Percentiles rank a stretch among this genome's conserved stretches.
Conservation (phyloP, 495 filamentous ascomycete genomes). For the Hypoxylon crocopeplum region DNA sequence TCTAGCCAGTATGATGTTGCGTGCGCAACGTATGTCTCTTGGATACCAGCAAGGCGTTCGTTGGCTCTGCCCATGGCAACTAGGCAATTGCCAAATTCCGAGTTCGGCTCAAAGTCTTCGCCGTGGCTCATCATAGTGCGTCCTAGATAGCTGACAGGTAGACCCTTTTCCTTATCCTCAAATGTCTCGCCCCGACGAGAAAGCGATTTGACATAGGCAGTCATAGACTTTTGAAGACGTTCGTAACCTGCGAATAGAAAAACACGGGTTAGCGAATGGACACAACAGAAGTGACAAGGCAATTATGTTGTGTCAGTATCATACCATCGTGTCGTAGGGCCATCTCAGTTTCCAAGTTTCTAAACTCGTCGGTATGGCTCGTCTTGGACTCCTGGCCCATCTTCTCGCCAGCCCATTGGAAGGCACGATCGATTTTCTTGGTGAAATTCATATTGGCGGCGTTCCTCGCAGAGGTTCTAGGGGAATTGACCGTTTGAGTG, state of each 20-base stretch:
- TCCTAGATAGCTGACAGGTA: constrained; percentile 83
- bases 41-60: constrained; percentile 84
- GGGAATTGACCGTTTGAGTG: constrained; percentile 3
- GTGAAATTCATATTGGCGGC: constrained; percentile 79
- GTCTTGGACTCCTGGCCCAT: constrained; percentile 96
- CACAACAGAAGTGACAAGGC: background rate
- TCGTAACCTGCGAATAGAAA: constrained; percentile 61
- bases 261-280: constrained; percentile 1
- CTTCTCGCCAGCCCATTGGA: constrained; percentile 98
- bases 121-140: constrained; percentile 89
- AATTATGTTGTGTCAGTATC: no score
- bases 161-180: constrained; percentile 79
- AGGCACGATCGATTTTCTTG: constrained; percentile 94
- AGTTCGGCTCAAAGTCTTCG: constrained; percentile 91
- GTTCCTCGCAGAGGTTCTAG: constrained; percentile 3
- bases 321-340: constrained; percentile 86
- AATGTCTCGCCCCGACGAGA: constrained; percentile 85
- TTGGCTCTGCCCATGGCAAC: constrained; percentile 82
- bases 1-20: constrained; percentile 92
- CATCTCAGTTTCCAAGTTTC: constrained; percentile 92
- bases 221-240: constrained; percentile 88
- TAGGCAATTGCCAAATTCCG: constrained; percentile 91
- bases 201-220: constrained; percentile 85
- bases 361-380: constrained; percentile 89
- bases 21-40: constrained; percentile 82